phyloP scores from a whole-genome alignment of 2,329 filamentous ascomycete species.

The Cytospora paraplurivora region DNA sequence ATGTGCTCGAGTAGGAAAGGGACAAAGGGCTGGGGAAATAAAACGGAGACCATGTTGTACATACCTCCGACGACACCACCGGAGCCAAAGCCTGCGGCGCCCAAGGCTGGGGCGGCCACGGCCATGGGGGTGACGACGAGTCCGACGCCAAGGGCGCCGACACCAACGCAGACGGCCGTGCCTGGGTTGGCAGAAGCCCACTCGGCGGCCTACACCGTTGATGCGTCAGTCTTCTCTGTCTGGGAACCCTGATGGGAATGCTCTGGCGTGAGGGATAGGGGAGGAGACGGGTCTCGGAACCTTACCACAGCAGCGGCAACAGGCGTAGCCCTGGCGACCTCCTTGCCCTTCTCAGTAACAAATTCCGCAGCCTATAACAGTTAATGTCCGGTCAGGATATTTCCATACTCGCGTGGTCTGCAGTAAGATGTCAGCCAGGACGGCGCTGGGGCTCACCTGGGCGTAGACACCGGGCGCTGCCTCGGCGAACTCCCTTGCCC shows the following conservation, averaged over 20 bases:
- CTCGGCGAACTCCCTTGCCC: conserved; percentile 1
- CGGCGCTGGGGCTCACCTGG: neutral
- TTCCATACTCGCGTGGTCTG: neutral
- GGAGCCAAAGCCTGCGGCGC: conserved; percentile 22
- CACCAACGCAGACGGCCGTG: neutral
- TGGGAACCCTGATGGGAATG: neutral
- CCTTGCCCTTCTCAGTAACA: neutral
- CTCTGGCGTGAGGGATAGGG: neutral
- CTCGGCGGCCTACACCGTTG: neutral
- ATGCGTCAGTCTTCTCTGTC: neutral
- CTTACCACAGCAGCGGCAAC: no score
- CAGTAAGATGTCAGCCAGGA: neutral
- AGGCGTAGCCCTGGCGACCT: neutral
- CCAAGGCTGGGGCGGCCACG: conserved; percentile 20
- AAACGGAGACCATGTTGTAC: neutral
- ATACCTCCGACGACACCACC: conserved; percentile 26
- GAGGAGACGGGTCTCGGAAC: no score
- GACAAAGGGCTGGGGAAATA: neutral
- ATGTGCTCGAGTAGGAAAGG: neutral
- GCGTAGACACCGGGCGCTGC: neutral
- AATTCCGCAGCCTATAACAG: neutral
- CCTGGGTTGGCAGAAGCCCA: conserved; percentile 19
- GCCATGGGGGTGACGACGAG: conserved; percentile 24
- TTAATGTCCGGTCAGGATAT: neutral
- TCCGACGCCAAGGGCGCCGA: neutral